These are phyloP conservation scores for Debaryomyces maramus DNA, from an alignment of 805 yeast genomes.

Conservation along the genomic window DNA sequence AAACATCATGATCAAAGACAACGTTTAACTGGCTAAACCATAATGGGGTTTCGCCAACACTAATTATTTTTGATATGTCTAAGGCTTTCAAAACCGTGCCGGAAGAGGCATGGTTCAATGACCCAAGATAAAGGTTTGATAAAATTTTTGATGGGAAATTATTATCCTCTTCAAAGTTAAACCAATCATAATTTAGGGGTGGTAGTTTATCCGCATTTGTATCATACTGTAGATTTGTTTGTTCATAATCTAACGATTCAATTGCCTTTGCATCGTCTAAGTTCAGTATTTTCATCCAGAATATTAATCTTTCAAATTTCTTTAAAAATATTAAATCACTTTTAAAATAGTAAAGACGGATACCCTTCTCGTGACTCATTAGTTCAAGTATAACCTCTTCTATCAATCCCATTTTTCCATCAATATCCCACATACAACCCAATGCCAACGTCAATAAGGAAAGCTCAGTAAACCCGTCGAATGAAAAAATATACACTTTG, in stretches of 20 bases:
- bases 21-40: constrained; percentile 26
- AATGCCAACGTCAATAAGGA: constrained; percentile 24
- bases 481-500: constrained; percentile 31
- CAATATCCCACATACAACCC: constrained; percentile 6
- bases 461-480: constrained; percentile 41
- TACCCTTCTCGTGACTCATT: constrained; percentile 4
- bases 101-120: constrained; percentile 35
- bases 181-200: constrained; percentile 30
- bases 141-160: constrained; percentile 36
- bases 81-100: constrained; percentile 23
- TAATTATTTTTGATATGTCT: constrained; percentile 26
- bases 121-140: constrained; percentile 31
- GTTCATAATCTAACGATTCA: constrained; percentile 3
- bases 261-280: background rate
- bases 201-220: background rate
- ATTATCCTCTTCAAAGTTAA: constrained; percentile 27
- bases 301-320: constrained; percentile 30
- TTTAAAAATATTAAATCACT: constrained; percentile 29
- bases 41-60: constrained; percentile 37
- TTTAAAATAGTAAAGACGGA: constrained; percentile 31
- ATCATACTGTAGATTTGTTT: constrained; percentile 5
- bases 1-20: constrained; percentile 15
- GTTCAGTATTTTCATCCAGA: constrained; percentile 10
- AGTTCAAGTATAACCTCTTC: constrained; percentile 28
- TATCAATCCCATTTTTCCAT: constrained; percentile 1